A percentile compares a stretch with the other conserved stretches of the same genome.
Conservation (phyloP, 176 grass and related monocot genomes). For the Juncus effusus region DNA sequence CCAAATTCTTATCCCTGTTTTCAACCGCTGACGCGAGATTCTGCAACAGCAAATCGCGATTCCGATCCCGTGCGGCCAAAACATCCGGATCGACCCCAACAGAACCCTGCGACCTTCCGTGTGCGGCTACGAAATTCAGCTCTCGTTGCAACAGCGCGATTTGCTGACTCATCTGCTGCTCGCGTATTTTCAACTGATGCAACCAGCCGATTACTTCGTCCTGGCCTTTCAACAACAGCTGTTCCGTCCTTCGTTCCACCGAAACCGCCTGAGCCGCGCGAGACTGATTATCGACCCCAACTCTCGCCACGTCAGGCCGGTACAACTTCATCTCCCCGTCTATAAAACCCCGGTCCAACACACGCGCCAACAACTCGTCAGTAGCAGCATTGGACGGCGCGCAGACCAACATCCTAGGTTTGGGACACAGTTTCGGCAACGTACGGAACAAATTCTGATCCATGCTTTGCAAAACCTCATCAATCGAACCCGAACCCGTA, state of each 20-base stretch:
- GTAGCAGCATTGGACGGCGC: conserved; percentile 97
- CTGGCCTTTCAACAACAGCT: conserved; percentile 79
- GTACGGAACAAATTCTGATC: conserved; percentile 92
- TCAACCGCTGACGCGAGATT: conserved; percentile 86
- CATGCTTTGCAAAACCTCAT: conserved; percentile 97
- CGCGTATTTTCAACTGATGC: conserved; percentile 81
- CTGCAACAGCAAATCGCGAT: conserved; percentile 72
- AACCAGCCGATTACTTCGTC: conserved; percentile 90
- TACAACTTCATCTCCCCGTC: conserved; percentile 99
- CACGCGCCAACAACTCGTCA: conserved; percentile 88
- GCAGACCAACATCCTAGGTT: conserved; percentile 96
- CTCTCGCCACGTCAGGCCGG: conserved; percentile 96
- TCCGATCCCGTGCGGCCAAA: conserved; percentile 76
- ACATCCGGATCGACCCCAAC: conserved; percentile 97
- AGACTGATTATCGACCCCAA: conserved; percentile 96
- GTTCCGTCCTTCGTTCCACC: conserved; percentile 94
- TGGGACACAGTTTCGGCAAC: conserved; percentile 96
- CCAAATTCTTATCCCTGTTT: conserved; percentile 89
- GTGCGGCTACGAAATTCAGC: conserved; percentile 61
- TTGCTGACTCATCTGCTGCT: conserved; percentile 70
- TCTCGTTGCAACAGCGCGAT: conserved; percentile 70
- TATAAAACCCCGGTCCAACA: conserved; percentile 96
- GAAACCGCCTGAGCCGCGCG: conserved; percentile 98
- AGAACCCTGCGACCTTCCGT: conserved; percentile 87
- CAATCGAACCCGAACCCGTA: conserved; percentile 73